phyloP scores from a whole-genome alignment of 2,329 filamentous ascomycete genomes.

The Chaetomium olivaceum region DNA sequence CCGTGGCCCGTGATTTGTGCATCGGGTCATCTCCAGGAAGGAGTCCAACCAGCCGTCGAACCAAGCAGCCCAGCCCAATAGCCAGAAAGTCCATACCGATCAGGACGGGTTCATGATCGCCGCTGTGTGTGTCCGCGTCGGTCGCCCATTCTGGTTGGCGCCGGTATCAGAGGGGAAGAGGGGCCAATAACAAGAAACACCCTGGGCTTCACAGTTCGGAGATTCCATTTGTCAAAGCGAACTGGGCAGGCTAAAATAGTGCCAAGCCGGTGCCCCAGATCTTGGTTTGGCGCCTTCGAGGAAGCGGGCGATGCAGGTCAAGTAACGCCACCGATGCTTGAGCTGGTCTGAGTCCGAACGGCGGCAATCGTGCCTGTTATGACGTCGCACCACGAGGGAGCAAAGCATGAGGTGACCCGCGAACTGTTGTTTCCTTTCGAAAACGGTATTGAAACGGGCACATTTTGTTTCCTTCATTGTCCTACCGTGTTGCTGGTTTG shows the following conservation, averaged over 20 bases:
- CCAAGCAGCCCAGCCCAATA: background rate
- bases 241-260: background rate
- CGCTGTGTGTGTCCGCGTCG: slow-evolving; percentile 13
- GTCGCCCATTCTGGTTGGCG: slow-evolving; percentile 16
- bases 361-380: background rate
- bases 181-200: slow-evolving; percentile 8
- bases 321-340: slow-evolving; percentile 20
- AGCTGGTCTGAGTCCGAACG: background rate
- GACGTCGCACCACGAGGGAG: slow-evolving; percentile 1
- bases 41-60: background rate
- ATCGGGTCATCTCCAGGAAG: background rate
- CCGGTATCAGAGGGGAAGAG: background rate
- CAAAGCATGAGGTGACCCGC: background rate
- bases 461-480: background rate
- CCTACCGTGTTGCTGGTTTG: background rate
- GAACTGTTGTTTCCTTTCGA: background rate
- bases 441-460: background rate
- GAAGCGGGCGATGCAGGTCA: background rate
- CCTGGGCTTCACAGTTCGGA: slow-evolving; percentile 13
- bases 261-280: slow-evolving; percentile 27
- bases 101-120: slow-evolving; percentile 10
- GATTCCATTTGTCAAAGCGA: slow-evolving; percentile 27
- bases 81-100: slow-evolving; percentile 12
- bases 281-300: too few species aligned
- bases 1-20: background rate